These are phyloP conservation scores for Lolium rigidum DNA, from an alignment of 176 grass and related monocot genomes.

Conservation along the genomic window DNA sequence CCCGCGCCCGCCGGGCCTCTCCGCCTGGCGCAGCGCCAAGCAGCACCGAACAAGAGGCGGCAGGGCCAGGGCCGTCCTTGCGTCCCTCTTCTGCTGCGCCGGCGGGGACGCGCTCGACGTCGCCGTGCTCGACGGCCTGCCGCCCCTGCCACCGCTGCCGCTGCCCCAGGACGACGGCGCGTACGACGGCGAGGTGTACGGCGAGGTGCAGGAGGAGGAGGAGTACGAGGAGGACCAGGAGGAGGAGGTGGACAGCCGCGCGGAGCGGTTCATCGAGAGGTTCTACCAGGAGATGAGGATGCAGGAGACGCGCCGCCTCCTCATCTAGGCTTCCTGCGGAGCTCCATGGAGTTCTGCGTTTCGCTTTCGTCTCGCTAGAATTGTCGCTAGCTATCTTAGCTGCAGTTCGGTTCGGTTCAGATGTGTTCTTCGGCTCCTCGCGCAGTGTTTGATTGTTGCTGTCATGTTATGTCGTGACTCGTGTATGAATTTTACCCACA, in stretches of 20 bases:
- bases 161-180: too few relatives aligned
- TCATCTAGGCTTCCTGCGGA: too few relatives aligned
- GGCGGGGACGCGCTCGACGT: slow-evolving; percentile 39
- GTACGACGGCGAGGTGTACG: too few relatives aligned
- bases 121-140: slow-evolving; percentile 43
- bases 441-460: not conserved
- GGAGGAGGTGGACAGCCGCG: slow-evolving; percentile 74
- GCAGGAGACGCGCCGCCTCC: slow-evolving; percentile 50
- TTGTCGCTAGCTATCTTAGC: slow-evolving; percentile 51
- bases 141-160: too few relatives aligned
- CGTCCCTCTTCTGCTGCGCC: too few relatives aligned
- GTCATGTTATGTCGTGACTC: not conserved
- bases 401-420: slow-evolving; percentile 37
- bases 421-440: not conserved
- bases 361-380: slow-evolving; percentile 29
- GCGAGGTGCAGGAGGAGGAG: not conserved
- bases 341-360: not conserved
- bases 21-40: slow-evolving; percentile 41
- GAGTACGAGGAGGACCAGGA: slow-evolving; percentile 31
- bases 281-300: slow-evolving; percentile 87
- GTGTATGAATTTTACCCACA: slow-evolving; percentile 14
- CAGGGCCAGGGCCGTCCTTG: too few relatives aligned
- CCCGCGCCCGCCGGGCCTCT: slow-evolving; percentile 47
- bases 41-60: too few relatives aligned
- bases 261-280: slow-evolving; percentile 87